Conservation (phyloP, 805 yeast genomes). For the Candida krabiensis region DNA sequence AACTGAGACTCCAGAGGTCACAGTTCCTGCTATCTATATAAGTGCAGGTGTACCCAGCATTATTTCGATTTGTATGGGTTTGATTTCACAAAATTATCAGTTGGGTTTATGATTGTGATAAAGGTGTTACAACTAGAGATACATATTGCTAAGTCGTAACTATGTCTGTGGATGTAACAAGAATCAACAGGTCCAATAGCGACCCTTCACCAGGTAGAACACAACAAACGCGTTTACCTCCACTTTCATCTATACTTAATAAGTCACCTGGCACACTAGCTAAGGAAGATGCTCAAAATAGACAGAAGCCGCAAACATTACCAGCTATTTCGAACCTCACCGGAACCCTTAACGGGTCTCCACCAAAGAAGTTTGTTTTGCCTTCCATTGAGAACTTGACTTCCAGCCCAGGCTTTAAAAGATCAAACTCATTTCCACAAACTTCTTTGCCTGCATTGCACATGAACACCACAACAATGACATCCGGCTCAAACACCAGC, state of each 20-base stretch:
- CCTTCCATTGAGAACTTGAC: slow-evolving; percentile 28
- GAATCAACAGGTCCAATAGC: slow-evolving; percentile 23
- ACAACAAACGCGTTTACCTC: slow-evolving; percentile 23
- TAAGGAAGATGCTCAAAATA: neutral
- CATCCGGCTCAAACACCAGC: neutral
- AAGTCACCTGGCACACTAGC: slow-evolving; percentile 8
- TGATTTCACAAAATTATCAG: too few species aligned
- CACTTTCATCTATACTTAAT: slow-evolving; percentile 24
- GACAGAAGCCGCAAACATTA: neutral
- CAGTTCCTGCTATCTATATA: too few species aligned
- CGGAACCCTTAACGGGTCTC: slow-evolving; percentile 9
- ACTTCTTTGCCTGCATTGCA: slow-evolving; percentile 4
- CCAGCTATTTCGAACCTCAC: slow-evolving; percentile 1
- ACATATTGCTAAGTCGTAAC: neutral
- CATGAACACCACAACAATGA: neutral
- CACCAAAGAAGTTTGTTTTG: slow-evolving; percentile 18
- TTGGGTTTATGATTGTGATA: too few species aligned
- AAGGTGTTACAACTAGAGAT: too few species aligned
- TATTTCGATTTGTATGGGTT: too few species aligned
- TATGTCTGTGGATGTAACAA: slow-evolving; percentile 25
- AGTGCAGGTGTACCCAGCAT: too few species aligned
- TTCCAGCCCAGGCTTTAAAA: slow-evolving; percentile 24
- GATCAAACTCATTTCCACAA: slow-evolving; percentile 23
- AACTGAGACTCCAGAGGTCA: too few species aligned
- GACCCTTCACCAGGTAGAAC: slow-evolving; percentile 24